These are phyloP conservation scores for Cystobasidium pallidum DNA, from an alignment of 1,284 basidiomycete genomes.

Conservation along the genomic window DNA sequence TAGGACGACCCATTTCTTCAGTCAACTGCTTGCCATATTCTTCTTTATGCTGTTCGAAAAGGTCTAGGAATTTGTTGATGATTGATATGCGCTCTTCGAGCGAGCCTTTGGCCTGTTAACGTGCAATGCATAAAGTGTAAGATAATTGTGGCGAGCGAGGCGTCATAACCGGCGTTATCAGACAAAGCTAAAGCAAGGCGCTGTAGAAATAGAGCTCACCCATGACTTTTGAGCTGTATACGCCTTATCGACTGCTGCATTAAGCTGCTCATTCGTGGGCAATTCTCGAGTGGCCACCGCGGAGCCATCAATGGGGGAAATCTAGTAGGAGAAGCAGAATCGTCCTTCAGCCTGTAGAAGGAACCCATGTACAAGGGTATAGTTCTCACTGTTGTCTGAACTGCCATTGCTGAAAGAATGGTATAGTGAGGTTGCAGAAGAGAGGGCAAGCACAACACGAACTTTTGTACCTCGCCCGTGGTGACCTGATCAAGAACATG, in stretches of 20 bases:
- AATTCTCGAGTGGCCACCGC: slow-evolving; percentile 42
- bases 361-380: background rate
- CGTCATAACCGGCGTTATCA: background rate
- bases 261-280: slow-evolving; percentile 34
- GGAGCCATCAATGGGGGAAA: slow-evolving; percentile 46
- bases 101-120: slow-evolving; percentile 63
- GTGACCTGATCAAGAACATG: too few species aligned
- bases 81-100: slow-evolving; percentile 73
- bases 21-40: slow-evolving; percentile 76
- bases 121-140: background rate
- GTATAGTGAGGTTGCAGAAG: background rate
- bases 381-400: slow-evolving; percentile 32
- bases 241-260: slow-evolving; percentile 35
- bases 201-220: slow-evolving; percentile 18
- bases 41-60: slow-evolving; percentile 71
- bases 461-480: too few species aligned
- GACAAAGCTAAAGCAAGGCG: too few species aligned
- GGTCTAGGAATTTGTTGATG: slow-evolving; percentile 74
- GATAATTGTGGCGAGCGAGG: background rate
- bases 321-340: slow-evolving; percentile 24
- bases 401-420: background rate
- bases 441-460: background rate
- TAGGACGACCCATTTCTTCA: slow-evolving; percentile 81
- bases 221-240: slow-evolving; percentile 43
- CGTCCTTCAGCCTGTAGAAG: background rate